Evolutionary conservation across 805 yeast genomes (phyloP).

Genomic region (Zygoascus ofunaensis): DNA sequence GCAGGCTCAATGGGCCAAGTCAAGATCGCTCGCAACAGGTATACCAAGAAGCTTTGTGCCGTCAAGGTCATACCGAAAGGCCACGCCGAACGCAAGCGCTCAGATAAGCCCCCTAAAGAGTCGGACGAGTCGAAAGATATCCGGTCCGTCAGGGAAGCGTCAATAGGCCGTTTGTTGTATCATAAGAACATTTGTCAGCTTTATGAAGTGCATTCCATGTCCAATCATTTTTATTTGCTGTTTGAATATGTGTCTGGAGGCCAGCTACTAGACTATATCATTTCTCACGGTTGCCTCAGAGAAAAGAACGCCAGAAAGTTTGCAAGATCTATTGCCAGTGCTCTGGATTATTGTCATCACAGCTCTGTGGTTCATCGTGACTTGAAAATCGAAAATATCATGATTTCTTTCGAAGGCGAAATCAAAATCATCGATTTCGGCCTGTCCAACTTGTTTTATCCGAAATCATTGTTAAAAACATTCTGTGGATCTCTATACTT

Average conservation of each 20-base stretch:
- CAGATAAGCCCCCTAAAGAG: constrained; percentile 41
- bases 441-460: constrained; percentile 74
- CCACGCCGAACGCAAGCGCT: constrained; percentile 51
- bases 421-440: constrained; percentile 96
- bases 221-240: constrained; percentile 92
- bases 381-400: constrained; percentile 42
- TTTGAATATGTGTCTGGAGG: constrained; percentile 97
- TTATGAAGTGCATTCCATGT: constrained; percentile 92
- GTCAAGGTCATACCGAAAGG: constrained; percentile 92
- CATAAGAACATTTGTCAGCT: constrained; percentile 90
- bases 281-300: constrained; percentile 87
- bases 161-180: constrained; percentile 77
- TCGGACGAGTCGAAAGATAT: constrained; percentile 77
- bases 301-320: constrained; percentile 92
- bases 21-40: constrained; percentile 78
- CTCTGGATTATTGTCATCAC: constrained; percentile 85
- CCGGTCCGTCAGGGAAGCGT: constrained; percentile 91
- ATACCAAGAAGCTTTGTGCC: constrained; percentile 65
- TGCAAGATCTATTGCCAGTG: constrained; percentile 89
- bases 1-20: constrained; percentile 99
- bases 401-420: constrained; percentile 89
- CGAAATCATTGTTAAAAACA: constrained; percentile 66
- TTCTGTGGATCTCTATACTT: constrained; percentile 96
- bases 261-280: constrained; percentile 93
- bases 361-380: constrained; percentile 96